A percentile compares a stretch with the other conserved stretches of the same genome.
phyloP scores from a whole-genome alignment of 140 eudicot species.

The Ambrosia hybrid region DNA sequence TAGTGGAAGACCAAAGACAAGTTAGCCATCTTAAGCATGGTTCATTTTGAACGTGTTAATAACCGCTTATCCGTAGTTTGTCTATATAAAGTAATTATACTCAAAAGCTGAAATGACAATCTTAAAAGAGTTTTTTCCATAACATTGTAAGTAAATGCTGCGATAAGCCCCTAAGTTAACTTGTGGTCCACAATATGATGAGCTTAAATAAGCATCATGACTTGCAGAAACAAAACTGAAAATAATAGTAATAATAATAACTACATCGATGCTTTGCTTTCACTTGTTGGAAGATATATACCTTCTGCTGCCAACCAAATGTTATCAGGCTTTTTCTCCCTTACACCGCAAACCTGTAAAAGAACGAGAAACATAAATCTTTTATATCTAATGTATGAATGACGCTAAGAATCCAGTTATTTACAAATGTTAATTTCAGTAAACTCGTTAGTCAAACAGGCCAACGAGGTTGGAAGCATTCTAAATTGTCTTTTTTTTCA shows the following conservation, averaged over 20 bases:
- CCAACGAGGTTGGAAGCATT: background rate
- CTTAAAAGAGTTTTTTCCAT: background rate
- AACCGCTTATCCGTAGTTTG: too few species aligned
- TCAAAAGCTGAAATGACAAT: background rate
- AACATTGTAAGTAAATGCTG: background rate
- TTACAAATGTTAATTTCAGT: background rate
- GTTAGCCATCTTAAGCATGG: too few species aligned
- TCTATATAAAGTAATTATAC: background rate
- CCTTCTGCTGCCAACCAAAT: slow-evolving; percentile 99
- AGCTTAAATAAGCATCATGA: slow-evolving; percentile 21
- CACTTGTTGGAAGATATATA: slow-evolving; percentile 70
- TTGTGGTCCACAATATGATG: slow-evolving; percentile 7
- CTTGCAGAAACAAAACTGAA: background rate
- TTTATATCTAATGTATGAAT: background rate
- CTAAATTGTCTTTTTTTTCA: background rate
- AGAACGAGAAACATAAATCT: background rate
- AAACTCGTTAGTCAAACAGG: background rate
- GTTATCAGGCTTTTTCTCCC: slow-evolving; percentile 74
- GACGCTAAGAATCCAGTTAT: background rate
- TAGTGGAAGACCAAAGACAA: too few species aligned
- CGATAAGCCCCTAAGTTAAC: background rate
- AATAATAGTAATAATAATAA: slow-evolving; percentile 1
- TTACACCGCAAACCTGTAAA: slow-evolving; percentile 90
- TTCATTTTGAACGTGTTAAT: too few species aligned
- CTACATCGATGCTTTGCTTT: slow-evolving; percentile 49